Conservation (phyloP, 1,284 basidiomycete species). For the Austroboletus rostrupii region DNA sequence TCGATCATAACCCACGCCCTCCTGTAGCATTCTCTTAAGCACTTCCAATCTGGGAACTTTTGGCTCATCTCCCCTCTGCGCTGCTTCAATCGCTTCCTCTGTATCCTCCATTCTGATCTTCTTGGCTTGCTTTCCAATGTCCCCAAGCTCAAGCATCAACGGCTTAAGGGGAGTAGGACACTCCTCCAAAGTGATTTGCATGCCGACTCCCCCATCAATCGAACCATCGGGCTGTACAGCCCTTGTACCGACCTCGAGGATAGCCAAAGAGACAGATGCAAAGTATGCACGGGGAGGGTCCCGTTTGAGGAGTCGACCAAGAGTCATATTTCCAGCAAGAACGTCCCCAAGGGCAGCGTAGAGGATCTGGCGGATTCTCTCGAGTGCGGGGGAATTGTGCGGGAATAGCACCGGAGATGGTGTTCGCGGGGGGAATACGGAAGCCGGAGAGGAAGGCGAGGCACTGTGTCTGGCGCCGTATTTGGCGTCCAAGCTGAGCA, state of each 20-base stretch:
- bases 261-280: constrained; percentile 66
- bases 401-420: constrained; percentile 50
- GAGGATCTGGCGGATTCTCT: constrained; percentile 76
- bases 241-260: constrained; percentile 59
- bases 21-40: constrained; percentile 54
- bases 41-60: constrained; percentile 57
- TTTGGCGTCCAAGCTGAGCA: constrained; percentile 23
- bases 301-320: constrained; percentile 50
- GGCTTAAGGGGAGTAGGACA: constrained; percentile 60
- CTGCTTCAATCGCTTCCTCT: constrained; percentile 45
- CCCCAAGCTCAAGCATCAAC: constrained; percentile 63
- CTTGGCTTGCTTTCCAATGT: constrained; percentile 50
- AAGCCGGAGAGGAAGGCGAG: constrained; percentile 28
- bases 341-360: constrained; percentile 74
- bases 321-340: constrained; percentile 48
- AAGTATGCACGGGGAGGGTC: constrained; percentile 76
- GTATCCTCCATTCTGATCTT: constrained; percentile 59
- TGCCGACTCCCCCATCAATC: constrained; percentile 56
- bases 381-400: constrained; percentile 56
- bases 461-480: constrained; percentile 19
- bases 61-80: constrained; percentile 39
- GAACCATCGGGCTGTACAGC: constrained; percentile 45
- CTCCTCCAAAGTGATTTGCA: constrained; percentile 41
- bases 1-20: constrained; percentile 45
- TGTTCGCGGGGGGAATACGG: constrained; percentile 28